Evolutionary conservation across 1,139 yeast species (phyloP), one percentile per base, ranked within the genome.

Genomic region (Pichia cactophila): DNA sequence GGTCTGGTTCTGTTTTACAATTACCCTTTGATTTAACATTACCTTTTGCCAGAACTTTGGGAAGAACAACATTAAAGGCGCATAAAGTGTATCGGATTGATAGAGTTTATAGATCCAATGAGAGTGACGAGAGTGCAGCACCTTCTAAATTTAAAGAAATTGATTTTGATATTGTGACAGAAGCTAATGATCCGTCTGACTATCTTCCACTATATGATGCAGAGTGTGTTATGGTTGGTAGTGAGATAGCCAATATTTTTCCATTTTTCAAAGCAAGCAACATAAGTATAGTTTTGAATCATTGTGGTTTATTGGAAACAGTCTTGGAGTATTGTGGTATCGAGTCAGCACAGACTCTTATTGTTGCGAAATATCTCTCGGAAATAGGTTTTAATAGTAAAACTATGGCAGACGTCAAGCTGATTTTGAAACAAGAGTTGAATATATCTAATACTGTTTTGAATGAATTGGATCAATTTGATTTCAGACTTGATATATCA

Each of bases 21-120:
- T 67, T 94, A 38, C 95, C 96, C 0, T 90, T 84, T 62, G 98
- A 92, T 62, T 70, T 90, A 54, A 85, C 95, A 0, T 68, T 89
- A 38, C 97, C 99, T 0, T 79, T 85, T 68, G 97, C 98, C 0
- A 71, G 98, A 55, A 74, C 80, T 47, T 66, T 92, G 35, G 89
- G 97, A 6, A 80, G 85, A 51, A 68, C 70, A 5, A 71, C 73
- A 20, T 71, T 84, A 41, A 65, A 73, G 5, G 68, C 82, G 53
- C 76, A 80, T 26, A 88, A 88, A 62, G 69, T 86, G 42, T 87
- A 71, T 62, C 72, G 94, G 20, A 81, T 86, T 59, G 95, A 87
- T 49, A 79, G 80, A 59, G 97, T 94, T 2, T 92, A 81, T 62
- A 73, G 97, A 46, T 83, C 90, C 0, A 73, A 75, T 28, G 76